Evolutionary conservation across 208 protist genomes (phyloP).

Genomic region (Crithidia bombi): DNA sequence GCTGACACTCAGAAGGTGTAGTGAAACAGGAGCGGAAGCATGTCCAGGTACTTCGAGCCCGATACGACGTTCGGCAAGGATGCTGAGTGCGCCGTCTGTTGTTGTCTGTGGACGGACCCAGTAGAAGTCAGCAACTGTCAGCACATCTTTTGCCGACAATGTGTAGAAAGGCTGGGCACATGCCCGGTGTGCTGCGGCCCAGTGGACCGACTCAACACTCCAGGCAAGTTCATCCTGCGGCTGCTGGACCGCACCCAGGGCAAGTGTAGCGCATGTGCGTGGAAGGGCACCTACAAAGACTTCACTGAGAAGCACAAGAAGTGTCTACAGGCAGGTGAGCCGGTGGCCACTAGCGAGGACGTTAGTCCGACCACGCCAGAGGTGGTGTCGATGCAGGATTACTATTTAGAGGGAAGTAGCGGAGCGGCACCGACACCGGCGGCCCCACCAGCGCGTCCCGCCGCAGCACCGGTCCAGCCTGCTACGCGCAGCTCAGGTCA

Average conservation of each 20-base stretch:
- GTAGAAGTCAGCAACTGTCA: slow-evolving; percentile 52
- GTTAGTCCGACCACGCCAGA: slow-evolving; percentile 3
- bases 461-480: neutral
- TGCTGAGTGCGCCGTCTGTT: slow-evolving; percentile 56
- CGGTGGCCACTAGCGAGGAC: neutral
- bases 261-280: slow-evolving; percentile 57
- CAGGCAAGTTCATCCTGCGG: slow-evolving; percentile 50
- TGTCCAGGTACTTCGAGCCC: slow-evolving; percentile 58
- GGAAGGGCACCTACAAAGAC: slow-evolving; percentile 60
- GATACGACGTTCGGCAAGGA: slow-evolving; percentile 46
- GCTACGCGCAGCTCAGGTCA: neutral
- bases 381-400: slow-evolving; percentile 39
- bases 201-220: slow-evolving; percentile 29
- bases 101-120: slow-evolving; percentile 46
- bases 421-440: neutral
- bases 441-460: neutral
- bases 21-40: neutral
- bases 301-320: slow-evolving; percentile 48
- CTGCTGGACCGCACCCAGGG: slow-evolving; percentile 46
- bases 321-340: slow-evolving; percentile 36
- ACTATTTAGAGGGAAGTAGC: slow-evolving; percentile 41
- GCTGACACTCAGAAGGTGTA: neutral
- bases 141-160: slow-evolving; percentile 67
- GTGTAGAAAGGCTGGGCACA: slow-evolving; percentile 35
- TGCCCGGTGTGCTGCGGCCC: slow-evolving; percentile 56